A percentile compares a stretch with the other conserved stretches of the same genome.
phyloP scores from a whole-genome alignment of 2,329 filamentous ascomycete species.

The Westerdykella aurantiaca region DNA sequence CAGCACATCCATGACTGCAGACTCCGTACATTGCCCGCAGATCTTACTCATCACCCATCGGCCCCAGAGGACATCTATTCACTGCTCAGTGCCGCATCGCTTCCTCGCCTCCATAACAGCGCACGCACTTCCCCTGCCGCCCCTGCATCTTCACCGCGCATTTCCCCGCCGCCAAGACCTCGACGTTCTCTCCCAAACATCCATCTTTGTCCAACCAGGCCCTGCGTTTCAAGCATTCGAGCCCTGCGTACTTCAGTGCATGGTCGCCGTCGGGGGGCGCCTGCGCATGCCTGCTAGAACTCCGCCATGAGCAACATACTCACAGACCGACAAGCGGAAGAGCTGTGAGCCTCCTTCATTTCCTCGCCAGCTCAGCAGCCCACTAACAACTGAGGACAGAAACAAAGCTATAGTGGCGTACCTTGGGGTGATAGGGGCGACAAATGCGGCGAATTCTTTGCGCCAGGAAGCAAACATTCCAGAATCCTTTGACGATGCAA shows the following conservation, averaged over 20 bases:
- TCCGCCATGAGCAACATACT: slow-evolving; percentile 66
- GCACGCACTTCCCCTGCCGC: slow-evolving; percentile 3
- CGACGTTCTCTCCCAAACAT: slow-evolving; percentile 8
- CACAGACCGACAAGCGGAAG: slow-evolving; percentile 76
- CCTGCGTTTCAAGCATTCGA: background rate
- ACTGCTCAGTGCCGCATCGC: background rate
- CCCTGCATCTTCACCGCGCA: slow-evolving; percentile 16
- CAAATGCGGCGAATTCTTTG: slow-evolving; percentile 63
- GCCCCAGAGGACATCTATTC: background rate
- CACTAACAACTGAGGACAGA: slow-evolving; percentile 44
- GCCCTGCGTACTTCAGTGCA: slow-evolving; percentile 13
- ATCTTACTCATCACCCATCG: too few relatives aligned
- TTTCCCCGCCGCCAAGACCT: slow-evolving; percentile 16
- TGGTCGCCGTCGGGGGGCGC: slow-evolving; percentile 23
- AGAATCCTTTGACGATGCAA: slow-evolving; percentile 69
- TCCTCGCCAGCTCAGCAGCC: slow-evolving; percentile 4
- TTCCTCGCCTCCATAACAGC: slow-evolving; percentile 1
- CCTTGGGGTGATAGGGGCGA: slow-evolving; percentile 65
- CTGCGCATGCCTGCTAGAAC: slow-evolving; percentile 16
- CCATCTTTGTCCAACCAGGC: background rate
- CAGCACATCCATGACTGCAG: background rate
- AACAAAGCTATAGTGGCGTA: slow-evolving; percentile 95
- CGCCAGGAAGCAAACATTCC: slow-evolving; percentile 71
- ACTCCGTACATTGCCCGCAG: too few relatives aligned
- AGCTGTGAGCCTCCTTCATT: slow-evolving; percentile 60